Conservation (phyloP, 192 early-diverging fungal genomes). For the Mortierella hygrophila region DNA sequence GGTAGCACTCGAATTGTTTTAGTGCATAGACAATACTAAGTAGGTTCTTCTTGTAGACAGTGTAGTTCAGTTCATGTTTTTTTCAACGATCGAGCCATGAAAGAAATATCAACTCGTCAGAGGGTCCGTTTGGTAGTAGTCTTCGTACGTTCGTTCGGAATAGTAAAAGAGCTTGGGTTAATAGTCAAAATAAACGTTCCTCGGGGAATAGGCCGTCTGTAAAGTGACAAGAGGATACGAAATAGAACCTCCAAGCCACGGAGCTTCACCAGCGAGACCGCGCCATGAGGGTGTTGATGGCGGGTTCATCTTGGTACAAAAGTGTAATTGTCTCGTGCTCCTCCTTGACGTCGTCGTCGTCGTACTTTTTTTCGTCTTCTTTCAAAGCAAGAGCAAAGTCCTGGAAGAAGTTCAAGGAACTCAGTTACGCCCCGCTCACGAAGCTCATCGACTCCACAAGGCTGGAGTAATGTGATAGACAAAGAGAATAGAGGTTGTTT, state of each 20-base stretch:
- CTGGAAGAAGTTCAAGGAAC: background rate
- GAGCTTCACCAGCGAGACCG: too few species aligned
- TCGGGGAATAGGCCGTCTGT: background rate
- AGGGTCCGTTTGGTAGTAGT: background rate
- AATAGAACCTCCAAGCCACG: background rate
- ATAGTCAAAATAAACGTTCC: background rate
- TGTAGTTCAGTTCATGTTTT: too few species aligned
- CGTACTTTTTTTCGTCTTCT: too few species aligned
- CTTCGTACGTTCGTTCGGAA: background rate
- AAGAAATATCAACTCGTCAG: background rate
- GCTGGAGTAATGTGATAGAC: background rate
- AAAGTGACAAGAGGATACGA: background rate
- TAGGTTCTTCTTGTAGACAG: background rate
- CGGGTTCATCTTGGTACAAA: too few species aligned
- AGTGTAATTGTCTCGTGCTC: too few species aligned
- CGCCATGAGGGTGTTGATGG: too few species aligned
- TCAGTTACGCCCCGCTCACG: background rate
- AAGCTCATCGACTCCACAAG: background rate
- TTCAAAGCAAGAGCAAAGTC: too few species aligned
- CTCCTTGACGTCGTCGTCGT: too few species aligned
- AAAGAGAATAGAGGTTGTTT: too few species aligned
- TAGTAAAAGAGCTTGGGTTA: conserved; percentile 3
- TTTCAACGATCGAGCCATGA: too few species aligned
- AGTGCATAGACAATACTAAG: conserved; percentile 16
- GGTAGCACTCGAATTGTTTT: conserved; percentile 36